These are phyloP conservation scores for Rosa rugosa DNA, from an alignment of 306 rosid species.

Conservation along the genomic window DNA sequence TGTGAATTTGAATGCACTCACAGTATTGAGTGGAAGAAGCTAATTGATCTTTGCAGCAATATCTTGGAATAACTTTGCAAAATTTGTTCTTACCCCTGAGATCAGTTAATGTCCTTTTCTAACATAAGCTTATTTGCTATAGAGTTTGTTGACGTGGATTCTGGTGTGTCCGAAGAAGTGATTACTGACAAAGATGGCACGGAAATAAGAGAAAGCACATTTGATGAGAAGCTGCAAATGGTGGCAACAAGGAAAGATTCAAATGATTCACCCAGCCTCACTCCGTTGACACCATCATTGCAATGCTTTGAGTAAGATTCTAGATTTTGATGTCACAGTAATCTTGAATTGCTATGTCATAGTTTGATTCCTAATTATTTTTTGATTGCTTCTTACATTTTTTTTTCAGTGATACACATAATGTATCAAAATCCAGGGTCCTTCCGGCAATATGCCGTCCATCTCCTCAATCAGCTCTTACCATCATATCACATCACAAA, in stretches of 20 bases:
- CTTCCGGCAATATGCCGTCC: constrained; percentile 34
- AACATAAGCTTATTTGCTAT: constrained; percentile 12
- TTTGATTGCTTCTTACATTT: constrained; percentile 18
- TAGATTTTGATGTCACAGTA: not conserved
- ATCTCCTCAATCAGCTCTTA: constrained; percentile 35
- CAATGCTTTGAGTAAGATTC: constrained; percentile 50
- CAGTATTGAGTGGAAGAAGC: not conserved
- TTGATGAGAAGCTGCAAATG: constrained; percentile 34
- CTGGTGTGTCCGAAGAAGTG: constrained; percentile 24
- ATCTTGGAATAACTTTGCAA: not conserved
- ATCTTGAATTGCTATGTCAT: not conserved
- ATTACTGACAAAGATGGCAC: constrained; percentile 15
- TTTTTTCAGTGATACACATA: constrained; percentile 44
- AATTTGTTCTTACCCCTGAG: not conserved
- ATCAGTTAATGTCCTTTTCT: not conserved
- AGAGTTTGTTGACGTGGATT: constrained; percentile 44
- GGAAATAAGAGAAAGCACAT: constrained; percentile 29
- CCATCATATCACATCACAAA: constrained; percentile 24
- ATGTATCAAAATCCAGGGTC: constrained; percentile 36
- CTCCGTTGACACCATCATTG: constrained; percentile 48
- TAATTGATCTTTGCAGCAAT: not conserved
- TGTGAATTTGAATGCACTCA: not conserved
- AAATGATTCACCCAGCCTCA: constrained; percentile 26
- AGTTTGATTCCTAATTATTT: not conserved
- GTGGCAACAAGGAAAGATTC: constrained; percentile 34